A percentile compares a stretch with the other conserved stretches of the same genome.
Conservation (phyloP, 768 basidiomycete species). For the Mycena polygramma region DNA sequence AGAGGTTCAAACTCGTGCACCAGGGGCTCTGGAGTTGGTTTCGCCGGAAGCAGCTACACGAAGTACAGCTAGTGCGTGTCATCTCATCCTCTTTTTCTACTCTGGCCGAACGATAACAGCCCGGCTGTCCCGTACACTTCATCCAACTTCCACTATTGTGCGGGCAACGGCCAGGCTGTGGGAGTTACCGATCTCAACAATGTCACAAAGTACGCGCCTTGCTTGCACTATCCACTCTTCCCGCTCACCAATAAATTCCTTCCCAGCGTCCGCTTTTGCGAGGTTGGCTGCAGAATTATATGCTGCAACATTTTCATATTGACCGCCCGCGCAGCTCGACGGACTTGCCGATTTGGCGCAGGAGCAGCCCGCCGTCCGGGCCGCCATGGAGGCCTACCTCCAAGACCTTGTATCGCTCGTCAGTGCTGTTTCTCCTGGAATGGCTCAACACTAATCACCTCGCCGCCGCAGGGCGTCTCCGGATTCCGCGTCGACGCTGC, state of each 20-base stretch:
- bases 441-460: conserved; percentile 12
- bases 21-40: conserved; percentile 27
- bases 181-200: conserved; percentile 23
- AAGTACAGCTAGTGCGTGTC: conserved; percentile 31
- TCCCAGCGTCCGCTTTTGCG: conserved; percentile 27
- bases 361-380: conserved; percentile 25
- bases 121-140: conserved; percentile 27
- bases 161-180: conserved; percentile 22
- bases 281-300: conserved; percentile 9
- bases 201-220: conserved; percentile 22
- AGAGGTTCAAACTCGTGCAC: conserved; percentile 13
- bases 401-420: conserved; percentile 28
- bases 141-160: conserved; percentile 31
- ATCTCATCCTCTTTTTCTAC: conserved; percentile 12
- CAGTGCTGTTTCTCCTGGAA: conserved; percentile 21
- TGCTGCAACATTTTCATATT: conserved; percentile 11
- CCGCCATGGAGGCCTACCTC: conserved; percentile 20
- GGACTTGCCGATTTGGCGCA: conserved; percentile 29
- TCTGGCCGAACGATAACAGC: conserved; percentile 12
- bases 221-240: not conserved
- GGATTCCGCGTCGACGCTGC: conserved; percentile 31
- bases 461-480: conserved; percentile 25
- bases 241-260: conserved; percentile 13
- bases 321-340: conserved; percentile 21
- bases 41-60: conserved; percentile 30